Evolutionary conservation across 352 stramenopile genomes (phyloP).

Genomic region (Globisporangium perplexum): DNA sequence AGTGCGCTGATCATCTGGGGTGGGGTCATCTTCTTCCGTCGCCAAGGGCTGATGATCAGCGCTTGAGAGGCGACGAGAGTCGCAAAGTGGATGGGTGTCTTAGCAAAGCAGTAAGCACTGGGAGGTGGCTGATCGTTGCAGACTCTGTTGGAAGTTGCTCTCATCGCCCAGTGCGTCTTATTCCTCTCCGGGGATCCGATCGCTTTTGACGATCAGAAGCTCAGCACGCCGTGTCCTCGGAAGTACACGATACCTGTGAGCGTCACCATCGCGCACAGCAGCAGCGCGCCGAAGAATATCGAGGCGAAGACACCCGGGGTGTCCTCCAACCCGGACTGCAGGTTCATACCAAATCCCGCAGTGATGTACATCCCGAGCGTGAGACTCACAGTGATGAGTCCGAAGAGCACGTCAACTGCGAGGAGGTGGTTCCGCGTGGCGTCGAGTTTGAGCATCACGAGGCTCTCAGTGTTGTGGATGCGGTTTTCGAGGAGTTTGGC

Average conservation of each 20-base stretch:
- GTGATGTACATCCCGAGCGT: conserved; percentile 55
- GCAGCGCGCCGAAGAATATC: conserved; percentile 27
- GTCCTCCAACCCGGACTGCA: conserved; percentile 28
- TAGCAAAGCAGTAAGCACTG: not conserved
- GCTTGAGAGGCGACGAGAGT: conserved; percentile 2
- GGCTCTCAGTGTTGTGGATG: conserved; percentile 70
- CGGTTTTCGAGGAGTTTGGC: conserved; percentile 56
- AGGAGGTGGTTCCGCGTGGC: conserved; percentile 61
- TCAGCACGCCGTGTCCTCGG: conserved; percentile 9
- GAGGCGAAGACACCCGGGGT: conserved; percentile 26
- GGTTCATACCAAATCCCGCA: conserved; percentile 62
- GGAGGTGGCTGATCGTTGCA: not conserved
- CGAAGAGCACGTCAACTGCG: conserved; percentile 70
- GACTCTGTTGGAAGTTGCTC: not conserved
- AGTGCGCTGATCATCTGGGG: conserved; percentile 26
- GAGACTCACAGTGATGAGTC: conserved; percentile 50
- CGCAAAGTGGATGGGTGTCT: too few relatives aligned
- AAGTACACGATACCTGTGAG: conserved; percentile 13
- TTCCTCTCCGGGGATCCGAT: too few relatives aligned
- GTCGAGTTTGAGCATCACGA: conserved; percentile 77
- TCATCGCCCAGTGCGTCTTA: not conserved
- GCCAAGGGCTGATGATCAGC: conserved; percentile 13
- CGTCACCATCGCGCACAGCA: conserved; percentile 22
- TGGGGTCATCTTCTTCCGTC: conserved; percentile 40
- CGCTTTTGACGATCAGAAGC: not conserved